phyloP scores from a whole-genome alignment of 1,284 basidiomycete species.

The Malassezia nana region DNA sequence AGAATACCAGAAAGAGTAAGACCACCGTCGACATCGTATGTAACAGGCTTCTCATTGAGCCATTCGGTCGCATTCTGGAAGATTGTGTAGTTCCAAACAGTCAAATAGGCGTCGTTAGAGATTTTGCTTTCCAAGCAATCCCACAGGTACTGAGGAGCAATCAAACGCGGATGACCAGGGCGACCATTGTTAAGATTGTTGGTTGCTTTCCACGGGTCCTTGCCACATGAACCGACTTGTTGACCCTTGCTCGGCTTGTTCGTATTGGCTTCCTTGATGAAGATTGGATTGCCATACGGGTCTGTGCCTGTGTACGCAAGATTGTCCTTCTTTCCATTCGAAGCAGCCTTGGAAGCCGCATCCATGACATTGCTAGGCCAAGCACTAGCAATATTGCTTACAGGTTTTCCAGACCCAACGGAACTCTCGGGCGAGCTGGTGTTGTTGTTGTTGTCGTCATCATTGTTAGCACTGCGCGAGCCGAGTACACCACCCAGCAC shows the following conservation, averaged over 20 bases:
- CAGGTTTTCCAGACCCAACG: slow-evolving; percentile 26
- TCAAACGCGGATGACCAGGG: slow-evolving; percentile 68
- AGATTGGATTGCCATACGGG: slow-evolving; percentile 68
- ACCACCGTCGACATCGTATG: slow-evolving; percentile 65
- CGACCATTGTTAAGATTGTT: slow-evolving; percentile 66
- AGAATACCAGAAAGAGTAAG: slow-evolving; percentile 68
- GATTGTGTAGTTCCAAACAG: slow-evolving; percentile 80
- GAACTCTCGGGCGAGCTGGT: slow-evolving; percentile 27
- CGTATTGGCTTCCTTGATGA: slow-evolving; percentile 52
- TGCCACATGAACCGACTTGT: slow-evolving; percentile 6
- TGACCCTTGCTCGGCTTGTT: slow-evolving; percentile 21
- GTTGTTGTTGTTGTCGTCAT: slow-evolving; percentile 46
- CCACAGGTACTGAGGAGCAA: slow-evolving; percentile 89
- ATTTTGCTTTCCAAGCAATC: slow-evolving; percentile 68
- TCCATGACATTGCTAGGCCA: slow-evolving; percentile 33
- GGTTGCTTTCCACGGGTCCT: slow-evolving; percentile 40
- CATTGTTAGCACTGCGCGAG: slow-evolving; percentile 52
- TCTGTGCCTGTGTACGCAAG: slow-evolving; percentile 58
- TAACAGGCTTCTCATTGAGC: slow-evolving; percentile 55
- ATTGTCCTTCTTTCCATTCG: slow-evolving; percentile 59
- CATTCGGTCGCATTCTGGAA: slow-evolving; percentile 74
- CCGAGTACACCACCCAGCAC: slow-evolving; percentile 71
- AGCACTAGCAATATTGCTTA: slow-evolving; percentile 17
- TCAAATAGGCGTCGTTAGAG: slow-evolving; percentile 70
- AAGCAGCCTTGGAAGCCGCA: slow-evolving; percentile 58